These are phyloP conservation scores for Rhizopus sp. DNA, from an alignment of 371 early-diverging fungal genomes.

Conservation along the genomic window DNA sequence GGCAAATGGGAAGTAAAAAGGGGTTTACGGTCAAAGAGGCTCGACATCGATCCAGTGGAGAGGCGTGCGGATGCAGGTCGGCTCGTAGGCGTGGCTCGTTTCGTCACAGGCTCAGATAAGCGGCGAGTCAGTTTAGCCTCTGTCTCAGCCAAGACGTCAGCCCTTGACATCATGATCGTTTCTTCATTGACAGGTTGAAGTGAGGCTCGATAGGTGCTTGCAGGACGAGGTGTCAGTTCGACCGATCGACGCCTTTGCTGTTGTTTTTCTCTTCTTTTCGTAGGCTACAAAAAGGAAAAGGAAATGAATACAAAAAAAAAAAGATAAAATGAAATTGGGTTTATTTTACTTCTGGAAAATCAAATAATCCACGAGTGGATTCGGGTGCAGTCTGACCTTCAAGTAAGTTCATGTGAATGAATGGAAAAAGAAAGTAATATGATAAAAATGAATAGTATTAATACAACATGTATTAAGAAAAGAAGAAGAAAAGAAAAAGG, in stretches of 20 bases:
- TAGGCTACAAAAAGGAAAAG: neutral
- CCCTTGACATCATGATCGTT: conserved; percentile 25
- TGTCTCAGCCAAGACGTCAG: conserved; percentile 46
- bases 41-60: conserved; percentile 1
- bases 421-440: conserved; percentile 18
- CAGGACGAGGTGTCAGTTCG: conserved; percentile 1
- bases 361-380: conserved; percentile 54
- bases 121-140: conserved; percentile 52
- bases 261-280: neutral
- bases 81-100: neutral
- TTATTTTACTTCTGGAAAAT: conserved; percentile 33
- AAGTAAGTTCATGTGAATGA: conserved; percentile 22
- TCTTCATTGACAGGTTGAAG: conserved; percentile 33
- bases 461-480: conserved; percentile 6
- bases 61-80: neutral
- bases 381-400: conserved; percentile 56
- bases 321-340: neutral
- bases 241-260: conserved; percentile 12
- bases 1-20: conserved; percentile 57
- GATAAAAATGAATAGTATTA: conserved; percentile 1
- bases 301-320: neutral
- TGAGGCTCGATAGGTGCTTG: conserved; percentile 12
- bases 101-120: conserved; percentile 6
- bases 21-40: conserved; percentile 42
- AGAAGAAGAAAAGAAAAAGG: conserved; percentile 10